Conservation (phyloP, 2,329 filamentous ascomycete genomes). For the Colletotrichum simmondsii region DNA sequence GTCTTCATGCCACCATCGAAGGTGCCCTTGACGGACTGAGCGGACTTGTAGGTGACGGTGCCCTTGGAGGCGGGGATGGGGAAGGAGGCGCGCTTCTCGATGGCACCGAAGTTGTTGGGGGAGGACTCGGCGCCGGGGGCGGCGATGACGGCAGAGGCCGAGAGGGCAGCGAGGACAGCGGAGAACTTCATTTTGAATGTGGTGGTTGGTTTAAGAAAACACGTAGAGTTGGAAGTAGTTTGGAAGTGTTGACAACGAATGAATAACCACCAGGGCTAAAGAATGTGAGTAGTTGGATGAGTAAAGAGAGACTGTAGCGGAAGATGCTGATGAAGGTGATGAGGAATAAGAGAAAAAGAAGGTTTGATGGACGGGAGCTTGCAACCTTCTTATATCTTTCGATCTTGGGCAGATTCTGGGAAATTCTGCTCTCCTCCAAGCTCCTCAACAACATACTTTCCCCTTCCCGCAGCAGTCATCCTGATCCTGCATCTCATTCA, state of each 20-base stretch:
- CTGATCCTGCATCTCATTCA: not conserved
- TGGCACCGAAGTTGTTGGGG: slow-evolving; percentile 28
- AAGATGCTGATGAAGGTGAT: slow-evolving; percentile 25
- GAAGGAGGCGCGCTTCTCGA: slow-evolving; percentile 39
- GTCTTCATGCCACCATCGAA: slow-evolving; percentile 43
- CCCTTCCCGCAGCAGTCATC: slow-evolving; percentile 11
- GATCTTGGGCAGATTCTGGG: not conserved
- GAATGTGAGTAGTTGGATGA: slow-evolving; percentile 40
- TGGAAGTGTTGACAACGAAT: slow-evolving; percentile 20
- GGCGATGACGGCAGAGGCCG: slow-evolving; percentile 35
- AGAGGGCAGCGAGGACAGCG: slow-evolving; percentile 36
- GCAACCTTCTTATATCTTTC: slow-evolving; percentile 25
- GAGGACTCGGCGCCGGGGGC: slow-evolving; percentile 30
- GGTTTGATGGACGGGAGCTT: not conserved
- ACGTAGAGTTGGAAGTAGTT: slow-evolving; percentile 20
- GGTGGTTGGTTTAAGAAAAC: slow-evolving; percentile 24
- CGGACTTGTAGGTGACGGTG: slow-evolving; percentile 37
- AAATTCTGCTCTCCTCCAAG: not conserved
- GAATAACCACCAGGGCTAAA: slow-evolving; percentile 38
- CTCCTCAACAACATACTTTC: not conserved
- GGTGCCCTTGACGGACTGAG: slow-evolving; percentile 36
- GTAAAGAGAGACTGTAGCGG: slow-evolving; percentile 38
- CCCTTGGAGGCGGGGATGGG: slow-evolving; percentile 43
- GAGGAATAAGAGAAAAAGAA: not conserved
- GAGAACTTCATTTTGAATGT: slow-evolving; percentile 40